Evolutionary conservation across 345 rosid genomes (phyloP).

Genomic region (Lepidium africanum): DNA sequence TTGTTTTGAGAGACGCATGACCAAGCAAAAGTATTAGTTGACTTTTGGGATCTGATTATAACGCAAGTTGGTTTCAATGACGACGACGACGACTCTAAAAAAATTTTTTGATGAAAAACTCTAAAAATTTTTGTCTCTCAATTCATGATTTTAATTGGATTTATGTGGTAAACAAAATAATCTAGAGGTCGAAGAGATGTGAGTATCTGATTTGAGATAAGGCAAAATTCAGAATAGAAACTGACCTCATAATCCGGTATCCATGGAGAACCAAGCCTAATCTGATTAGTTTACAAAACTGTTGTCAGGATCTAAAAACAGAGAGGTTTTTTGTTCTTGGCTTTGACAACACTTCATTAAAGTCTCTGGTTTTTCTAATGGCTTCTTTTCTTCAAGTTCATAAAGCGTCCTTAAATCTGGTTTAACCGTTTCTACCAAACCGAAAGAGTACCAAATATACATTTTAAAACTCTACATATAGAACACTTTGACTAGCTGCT

Average conservation of each 20-base stretch:
- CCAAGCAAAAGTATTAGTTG: background rate
- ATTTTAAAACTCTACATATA: background rate
- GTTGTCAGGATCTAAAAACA: background rate
- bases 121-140: background rate
- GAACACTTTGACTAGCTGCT: background rate
- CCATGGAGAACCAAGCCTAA: slow-evolving; percentile 1
- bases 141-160: background rate
- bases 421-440: background rate
- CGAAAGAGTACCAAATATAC: background rate
- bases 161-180: background rate
- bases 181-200: background rate
- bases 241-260: slow-evolving; percentile 17
- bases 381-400: background rate
- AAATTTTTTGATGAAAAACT: too few species aligned
- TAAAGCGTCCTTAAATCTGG: background rate
- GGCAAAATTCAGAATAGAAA: background rate
- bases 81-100: background rate
- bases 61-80: background rate
- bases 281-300: background rate
- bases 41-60: background rate
- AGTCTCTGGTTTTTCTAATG: background rate
- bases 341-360: slow-evolving; percentile 27
- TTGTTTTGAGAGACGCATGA: background rate
- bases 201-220: background rate
- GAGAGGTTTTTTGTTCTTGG: slow-evolving; percentile 11